Base-by-base conservation (phyloP, 257 asterid species). In the Nicotiana undulata region DNA sequence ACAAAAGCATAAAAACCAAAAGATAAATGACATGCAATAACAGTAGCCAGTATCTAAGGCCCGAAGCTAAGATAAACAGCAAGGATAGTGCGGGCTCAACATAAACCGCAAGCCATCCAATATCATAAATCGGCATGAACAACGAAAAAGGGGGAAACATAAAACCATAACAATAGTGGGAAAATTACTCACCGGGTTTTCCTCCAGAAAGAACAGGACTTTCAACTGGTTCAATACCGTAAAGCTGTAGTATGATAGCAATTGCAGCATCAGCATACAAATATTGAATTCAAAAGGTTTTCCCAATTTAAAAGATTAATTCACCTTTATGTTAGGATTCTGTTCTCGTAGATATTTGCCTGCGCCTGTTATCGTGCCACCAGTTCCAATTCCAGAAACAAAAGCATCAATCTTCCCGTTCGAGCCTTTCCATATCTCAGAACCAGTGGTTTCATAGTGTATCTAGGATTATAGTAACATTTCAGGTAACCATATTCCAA, bases 371-470 rank as follows among this genome's bases (percentile, higher is more conserved):
- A 93, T 89, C 4, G 98, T 92, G 67, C 95, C 97, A 9, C 98
- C 98, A 1, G 97, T 92, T 16, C 95, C 98, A 44, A 93, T 85
- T 18, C 97, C 94, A 81, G 97, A 88, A 74, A 91, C 89, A 63
- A 91, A 77, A 1, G 85, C 93, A 75, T 93, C 95, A 51, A 93
- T 32, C 63, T 93, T 89, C 20, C 93, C 95, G 12, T 74, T 80
- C 37, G 95, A 84, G 24, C 90, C 92, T 83, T 88, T 84, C 97
- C 98, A 93, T 68, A 93, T 53, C 85, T 93, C 98, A 24, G 98
- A 95, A 31, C 98, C 98, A 16, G 98, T 93, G 74, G 98, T 93
- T 82, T 93, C 95, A 80, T 93, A 92, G 85, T 93, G 98, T 82
- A 90, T 85, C 97, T 93, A 61, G 46, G 51, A 84, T 60, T 60